Base-by-base conservation (phyloP, 139 green algal species). In the Chlamydomonas sp. region DNA sequence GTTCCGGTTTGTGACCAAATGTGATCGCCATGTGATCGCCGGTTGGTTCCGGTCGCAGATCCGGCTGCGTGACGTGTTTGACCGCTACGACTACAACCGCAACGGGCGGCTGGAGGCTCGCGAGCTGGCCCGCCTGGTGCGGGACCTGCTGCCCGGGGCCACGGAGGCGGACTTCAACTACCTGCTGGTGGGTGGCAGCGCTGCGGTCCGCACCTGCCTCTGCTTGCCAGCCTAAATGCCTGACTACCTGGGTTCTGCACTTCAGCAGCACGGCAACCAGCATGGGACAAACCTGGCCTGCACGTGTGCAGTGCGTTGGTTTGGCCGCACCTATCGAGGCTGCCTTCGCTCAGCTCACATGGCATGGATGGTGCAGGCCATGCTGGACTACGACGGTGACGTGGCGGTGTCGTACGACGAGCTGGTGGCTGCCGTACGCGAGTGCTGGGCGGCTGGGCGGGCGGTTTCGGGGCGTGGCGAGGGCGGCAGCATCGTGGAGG, bases 341-440 rank as follows among this genome's bases (percentile, higher is more conserved):
- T 17, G 3, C 5, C 73, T 12, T n/a, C 31, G 31, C 31, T 49
- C 31, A 49, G 31, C 31, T 49, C 31, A 49, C 31, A 49, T 49
- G 31, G 31, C 31, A 49, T 49, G 31, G 14, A 73, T 73, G 67
- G 58, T 12, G 8, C 67, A 85, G 84, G 89, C 66, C 6, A 90
- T 92, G 80, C 62, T 92, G 12, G 89, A 92, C 76, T 74, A 59
- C 58, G 83, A 92, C 72, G 84, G 78, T 6, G 84, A 89, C 68
- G 64, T 17, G 4, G 71, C 18, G n/a, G 60, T 89, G 61, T 64
- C 72, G 20, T 89, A 88, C 63, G 66, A 87, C 17, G 84, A 90
- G 85, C 72, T 92, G 10, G 1, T 85, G 20, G 58, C 62, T 0
- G 76, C 83, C 61, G 80, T 91, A 4, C 84, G 78, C 31, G 68